Percentiles rank a stretch among this genome's conserved stretches.
Conservation (phyloP, 352 stramenopile species). For the Elongisporangium anandrum region DNA sequence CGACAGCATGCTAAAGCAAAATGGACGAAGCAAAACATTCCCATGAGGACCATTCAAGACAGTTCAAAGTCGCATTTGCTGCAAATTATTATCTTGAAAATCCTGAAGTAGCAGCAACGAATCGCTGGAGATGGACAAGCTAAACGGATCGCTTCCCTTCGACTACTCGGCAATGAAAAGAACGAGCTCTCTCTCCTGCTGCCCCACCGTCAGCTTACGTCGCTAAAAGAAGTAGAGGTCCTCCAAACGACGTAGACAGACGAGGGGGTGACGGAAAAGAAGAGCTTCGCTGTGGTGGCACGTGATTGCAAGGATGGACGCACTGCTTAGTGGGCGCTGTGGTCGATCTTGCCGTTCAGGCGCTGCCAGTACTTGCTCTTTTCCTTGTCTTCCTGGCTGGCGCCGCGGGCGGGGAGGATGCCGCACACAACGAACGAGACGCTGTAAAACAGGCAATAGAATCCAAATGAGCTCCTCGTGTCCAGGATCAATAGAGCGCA, state of each 20-base stretch:
- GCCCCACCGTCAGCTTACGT: neutral
- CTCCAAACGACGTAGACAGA: neutral
- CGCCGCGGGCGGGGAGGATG: conserved; percentile 70
- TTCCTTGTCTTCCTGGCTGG: conserved; percentile 78
- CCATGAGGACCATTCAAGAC: neutral
- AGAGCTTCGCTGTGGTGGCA: neutral
- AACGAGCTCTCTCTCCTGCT: neutral
- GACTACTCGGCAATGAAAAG: neutral
- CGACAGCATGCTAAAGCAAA: neutral
- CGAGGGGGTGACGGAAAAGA: neutral
- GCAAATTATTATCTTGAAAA: neutral
- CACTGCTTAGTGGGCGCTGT: conserved; percentile 65
- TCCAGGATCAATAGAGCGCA: neutral
- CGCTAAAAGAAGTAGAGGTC: neutral
- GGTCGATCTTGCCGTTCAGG: conserved; percentile 79
- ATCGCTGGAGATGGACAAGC: neutral
- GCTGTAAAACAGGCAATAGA: conserved; percentile 13
- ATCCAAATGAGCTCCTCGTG: neutral
- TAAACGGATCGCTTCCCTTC: neutral
- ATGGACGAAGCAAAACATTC: neutral
- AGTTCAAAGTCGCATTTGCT: neutral
- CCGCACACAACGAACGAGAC: conserved; percentile 80
- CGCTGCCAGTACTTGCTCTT: conserved; percentile 87
- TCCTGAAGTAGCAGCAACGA: neutral
- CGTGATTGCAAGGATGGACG: neutral